Evolutionary conservation across 1,284 basidiomycete species (phyloP), one percentile per base, ranked within the genome.

Genomic region (Thelephora terrestris): DNA sequence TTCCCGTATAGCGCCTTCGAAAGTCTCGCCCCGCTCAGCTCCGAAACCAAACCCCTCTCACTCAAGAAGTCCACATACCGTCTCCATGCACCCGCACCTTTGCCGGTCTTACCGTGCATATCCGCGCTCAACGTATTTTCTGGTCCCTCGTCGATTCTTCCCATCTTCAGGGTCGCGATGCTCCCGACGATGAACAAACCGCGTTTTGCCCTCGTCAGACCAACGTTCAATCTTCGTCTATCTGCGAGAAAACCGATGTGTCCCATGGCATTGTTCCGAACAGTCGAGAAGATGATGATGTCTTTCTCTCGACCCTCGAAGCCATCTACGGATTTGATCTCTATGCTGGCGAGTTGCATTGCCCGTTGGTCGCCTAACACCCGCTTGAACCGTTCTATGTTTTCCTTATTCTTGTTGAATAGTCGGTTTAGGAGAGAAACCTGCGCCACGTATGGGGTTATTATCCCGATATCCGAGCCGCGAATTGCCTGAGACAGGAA

Each of bases 271-370:
- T 94, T 93, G 59, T 85, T 86, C 46, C 93, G 76, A 42, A 93
- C 90, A 1, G 91, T 93, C 38, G 86, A 91, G 61, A 96, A 93
- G 45, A 96, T 73, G 56, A 96, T 89, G 24, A 93, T 81, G 12
- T 87, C 81, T 69, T 96, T 96, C 68, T 97, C 91, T 43, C 91
- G 76, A 1, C 92, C 92, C 63, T 97, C 90, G 62, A 95, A 97
- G 14, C 91, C 93, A 59, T 94, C 91, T 7, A 94, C 90, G 0
- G 91, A 93, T 64, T 85, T 87, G 57, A 93, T 75, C 61, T 93
- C 91, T 46, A 94, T 75, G 43, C 76, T 63, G 1, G 64, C 59
- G 4, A 88, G 61, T 54, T 91, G 78, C 61, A 73, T 65, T n/a
- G 73, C 78, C 36, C 87, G 77, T 43, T 74, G 72, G 6, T 71